Evolutionary conservation across 768 basidiomycete species (phyloP).

Genomic region (Lentinula guzmanii): DNA sequence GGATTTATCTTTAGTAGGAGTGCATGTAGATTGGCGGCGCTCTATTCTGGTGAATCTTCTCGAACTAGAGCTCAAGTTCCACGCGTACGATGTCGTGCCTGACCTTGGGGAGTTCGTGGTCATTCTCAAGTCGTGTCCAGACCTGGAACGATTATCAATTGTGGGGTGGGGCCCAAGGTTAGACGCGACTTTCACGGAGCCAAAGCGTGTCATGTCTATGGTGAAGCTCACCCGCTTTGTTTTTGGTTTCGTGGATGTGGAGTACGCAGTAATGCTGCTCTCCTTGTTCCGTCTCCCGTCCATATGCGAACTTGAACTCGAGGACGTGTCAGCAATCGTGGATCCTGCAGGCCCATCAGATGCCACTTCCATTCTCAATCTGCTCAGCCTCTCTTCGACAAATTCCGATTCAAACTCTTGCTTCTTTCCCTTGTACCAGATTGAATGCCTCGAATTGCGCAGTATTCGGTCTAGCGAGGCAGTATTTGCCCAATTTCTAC

Average conservation of each 20-base stretch:
- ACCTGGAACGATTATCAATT: conserved; percentile 37
- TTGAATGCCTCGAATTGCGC: neutral
- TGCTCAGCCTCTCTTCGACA: conserved; percentile 15
- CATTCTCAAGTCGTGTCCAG: conserved; percentile 35
- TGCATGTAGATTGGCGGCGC: conserved; percentile 49
- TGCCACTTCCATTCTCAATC: conserved; percentile 28
- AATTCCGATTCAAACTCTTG: neutral
- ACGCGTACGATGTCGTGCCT: conserved; percentile 52
- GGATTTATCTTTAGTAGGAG: conserved; percentile 43
- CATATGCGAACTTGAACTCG: conserved; percentile 31
- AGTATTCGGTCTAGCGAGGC: neutral
- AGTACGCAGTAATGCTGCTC: conserved; percentile 31
- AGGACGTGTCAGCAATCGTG: conserved; percentile 39
- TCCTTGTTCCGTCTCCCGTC: conserved; percentile 31
- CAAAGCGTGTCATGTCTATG: conserved; percentile 17
- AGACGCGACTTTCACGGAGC: conserved; percentile 1
- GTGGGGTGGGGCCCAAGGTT: conserved; percentile 49
- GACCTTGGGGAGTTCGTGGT: conserved; percentile 36
- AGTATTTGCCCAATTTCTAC: neutral
- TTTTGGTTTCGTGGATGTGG: conserved; percentile 39
- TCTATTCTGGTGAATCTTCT: conserved; percentile 36
- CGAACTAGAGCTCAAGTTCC: conserved; percentile 48
- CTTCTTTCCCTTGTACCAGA: neutral
- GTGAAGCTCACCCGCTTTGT: conserved; percentile 25
- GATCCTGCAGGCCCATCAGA: conserved; percentile 25